A percentile compares a stretch with the other conserved stretches of the same genome.
These are phyloP conservation scores for Gossypium raimondii DNA, from an alignment of 345 rosid genomes.

Conservation along the genomic window DNA sequence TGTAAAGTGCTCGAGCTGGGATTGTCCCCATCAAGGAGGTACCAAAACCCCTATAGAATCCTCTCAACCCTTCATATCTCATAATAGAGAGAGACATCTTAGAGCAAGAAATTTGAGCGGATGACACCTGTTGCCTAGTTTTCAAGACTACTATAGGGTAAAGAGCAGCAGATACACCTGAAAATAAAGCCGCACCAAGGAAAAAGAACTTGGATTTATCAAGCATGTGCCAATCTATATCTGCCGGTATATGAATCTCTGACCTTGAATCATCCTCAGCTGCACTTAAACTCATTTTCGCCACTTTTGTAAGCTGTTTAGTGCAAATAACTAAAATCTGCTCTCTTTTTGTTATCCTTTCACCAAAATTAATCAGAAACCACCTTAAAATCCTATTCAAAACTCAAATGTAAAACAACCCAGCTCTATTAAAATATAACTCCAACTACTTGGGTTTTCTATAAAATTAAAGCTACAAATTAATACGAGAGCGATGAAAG, in stretches of 20 bases:
- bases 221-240: slow-evolving; percentile 93
- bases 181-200: slow-evolving; percentile 80
- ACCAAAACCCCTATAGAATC: slow-evolving; percentile 84
- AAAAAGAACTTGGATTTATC: slow-evolving; percentile 90
- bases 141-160: slow-evolving; percentile 82
- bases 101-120: slow-evolving; percentile 48
- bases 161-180: slow-evolving; percentile 86
- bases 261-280: slow-evolving; percentile 76
- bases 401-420: slow-evolving; percentile 8
- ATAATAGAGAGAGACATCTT: slow-evolving; percentile 56
- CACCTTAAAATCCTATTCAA: slow-evolving; percentile 7
- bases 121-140: slow-evolving; percentile 80
- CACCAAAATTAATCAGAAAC: background rate
- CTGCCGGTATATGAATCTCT: slow-evolving; percentile 78
- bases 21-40: slow-evolving; percentile 86
- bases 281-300: slow-evolving; percentile 74
- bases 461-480: slow-evolving; percentile 9
- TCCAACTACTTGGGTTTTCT: slow-evolving; percentile 8
- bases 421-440: background rate
- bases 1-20: slow-evolving; percentile 91
- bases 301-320: slow-evolving; percentile 36
- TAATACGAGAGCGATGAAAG: background rate
- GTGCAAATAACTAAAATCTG: slow-evolving; percentile 8
- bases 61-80: slow-evolving; percentile 66
- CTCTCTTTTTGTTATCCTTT: background rate